A percentile compares a stretch with the other conserved stretches of the same genome.
phyloP scores from a whole-genome alignment of 2,329 filamentous ascomycete species.

The Ceratocystis destructans region DNA sequence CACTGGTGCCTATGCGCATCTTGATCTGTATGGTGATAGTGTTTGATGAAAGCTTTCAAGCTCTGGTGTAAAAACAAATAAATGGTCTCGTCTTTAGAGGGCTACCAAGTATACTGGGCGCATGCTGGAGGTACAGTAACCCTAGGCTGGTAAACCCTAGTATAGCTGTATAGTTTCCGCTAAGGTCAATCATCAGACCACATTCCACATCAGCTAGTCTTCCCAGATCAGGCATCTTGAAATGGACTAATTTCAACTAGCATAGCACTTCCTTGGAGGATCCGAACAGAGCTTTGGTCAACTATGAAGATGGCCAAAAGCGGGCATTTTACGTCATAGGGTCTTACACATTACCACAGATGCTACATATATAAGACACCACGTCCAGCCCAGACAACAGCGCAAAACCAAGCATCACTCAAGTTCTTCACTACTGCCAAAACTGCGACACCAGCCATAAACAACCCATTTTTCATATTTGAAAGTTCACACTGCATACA shows the following conservation, averaged over 20 bases:
- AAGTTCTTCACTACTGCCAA: not conserved
- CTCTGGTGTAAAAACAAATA: too few relatives aligned
- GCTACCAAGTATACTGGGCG: too few relatives aligned
- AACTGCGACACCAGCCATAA: not conserved
- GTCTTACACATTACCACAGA: not conserved
- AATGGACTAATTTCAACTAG: not conserved
- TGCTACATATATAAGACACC: not conserved
- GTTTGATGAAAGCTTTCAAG: not conserved
- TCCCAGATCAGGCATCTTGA: not conserved
- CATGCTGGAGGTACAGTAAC: not conserved
- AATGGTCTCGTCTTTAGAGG: too few relatives aligned
- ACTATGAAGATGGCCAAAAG: not conserved
- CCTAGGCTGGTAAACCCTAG: not conserved
- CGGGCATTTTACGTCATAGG: slow-evolving; percentile 1
- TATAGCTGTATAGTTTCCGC: not conserved
- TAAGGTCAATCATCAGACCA: not conserved
- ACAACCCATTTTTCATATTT: not conserved
- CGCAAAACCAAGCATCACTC: not conserved
- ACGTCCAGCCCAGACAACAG: not conserved
- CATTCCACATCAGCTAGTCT: not conserved
- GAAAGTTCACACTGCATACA: not conserved
- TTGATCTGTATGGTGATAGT: not conserved
- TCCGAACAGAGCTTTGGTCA: not conserved
- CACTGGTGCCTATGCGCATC: not conserved
- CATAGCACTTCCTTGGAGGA: not conserved